Evolutionary conservation across 441 rosid genomes (phyloP).

Genomic region (Gossypium schwendimanii): DNA sequence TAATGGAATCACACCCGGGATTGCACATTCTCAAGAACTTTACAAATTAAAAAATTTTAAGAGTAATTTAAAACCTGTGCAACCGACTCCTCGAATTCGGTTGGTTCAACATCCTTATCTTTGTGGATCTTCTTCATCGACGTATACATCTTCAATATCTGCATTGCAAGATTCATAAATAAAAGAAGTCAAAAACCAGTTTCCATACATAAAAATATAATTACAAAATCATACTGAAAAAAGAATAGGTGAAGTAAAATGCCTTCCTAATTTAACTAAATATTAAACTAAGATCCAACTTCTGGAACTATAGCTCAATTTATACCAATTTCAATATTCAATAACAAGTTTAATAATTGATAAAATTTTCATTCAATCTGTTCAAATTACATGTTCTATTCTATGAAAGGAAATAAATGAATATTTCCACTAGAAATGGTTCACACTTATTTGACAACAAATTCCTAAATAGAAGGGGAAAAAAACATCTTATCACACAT

Average conservation of each 20-base stretch:
- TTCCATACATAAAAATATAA: neutral
- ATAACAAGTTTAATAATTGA: neutral
- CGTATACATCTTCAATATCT: slow-evolving; percentile 21
- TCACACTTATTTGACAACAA: neutral
- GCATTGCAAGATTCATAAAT: neutral
- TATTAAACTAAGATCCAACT: neutral
- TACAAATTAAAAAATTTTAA: neutral
- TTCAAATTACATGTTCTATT: neutral
- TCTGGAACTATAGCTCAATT: neutral
- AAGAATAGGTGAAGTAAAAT: neutral
- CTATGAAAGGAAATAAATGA: neutral
- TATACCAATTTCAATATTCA: neutral
- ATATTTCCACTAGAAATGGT: neutral
- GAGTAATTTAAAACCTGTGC: slow-evolving; percentile 36
- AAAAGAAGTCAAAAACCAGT: neutral
- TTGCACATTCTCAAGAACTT: neutral
- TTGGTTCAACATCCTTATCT: slow-evolving; percentile 55
- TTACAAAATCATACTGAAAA: neutral
- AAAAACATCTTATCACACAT: neutral
- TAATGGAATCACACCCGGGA: neutral
- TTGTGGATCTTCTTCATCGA: slow-evolving; percentile 33
- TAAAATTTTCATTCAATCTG: neutral
- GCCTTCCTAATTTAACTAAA: neutral
- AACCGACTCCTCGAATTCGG: slow-evolving; percentile 63
- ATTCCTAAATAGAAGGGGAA: neutral